Base-by-base conservation (phyloP, 768 basidiomycete species). In the Auricularia sp. region DNA sequence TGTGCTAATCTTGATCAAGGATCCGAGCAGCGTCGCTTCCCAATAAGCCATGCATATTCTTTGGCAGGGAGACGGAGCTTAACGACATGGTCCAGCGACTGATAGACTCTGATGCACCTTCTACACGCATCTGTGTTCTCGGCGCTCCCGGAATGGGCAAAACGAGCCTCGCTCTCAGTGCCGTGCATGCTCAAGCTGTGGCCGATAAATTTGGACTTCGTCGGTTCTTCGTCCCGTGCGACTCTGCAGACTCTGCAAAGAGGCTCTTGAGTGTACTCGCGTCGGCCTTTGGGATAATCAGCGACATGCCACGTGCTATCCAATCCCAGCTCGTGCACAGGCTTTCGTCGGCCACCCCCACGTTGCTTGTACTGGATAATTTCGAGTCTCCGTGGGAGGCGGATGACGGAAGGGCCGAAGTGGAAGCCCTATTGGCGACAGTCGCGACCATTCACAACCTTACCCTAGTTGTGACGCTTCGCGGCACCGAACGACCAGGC, bases 351-450 rank as follows among this genome's bases (percentile, higher is more conserved):
- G 67, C 67, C n/a, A 67, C 70, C 3, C 73, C 70, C 7, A 67
- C 74, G 8, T 59, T 79, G 29, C 37, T 80, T 24, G 65, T 79
- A 29, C 68, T 80, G 8, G 77, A 79, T 63, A 77, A 79, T 63
- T 77, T 80, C 63, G 79, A 80, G 69, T 77, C 77, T 4, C 71
- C 75, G 3, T 78, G 77, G 77, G 71, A 76, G 65, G 67, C 69
- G 54, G 65, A 63, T 7, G 67, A 65, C 3, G 65, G 63, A 24
- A 71, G 68, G 63, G 66, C 62, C 13, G 65, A 69, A 24, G 69
- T 77, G 37, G 68, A 71, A 34, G 65, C 67, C 35, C 65, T 76
- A 14, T 66, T 78, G 16, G 54, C 66, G 37, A 65, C 65, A n/a
- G 63, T 77, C 6, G 69, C 69, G 6, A 63, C 62, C 6, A 61